These are phyloP conservation scores for Calonectria multiphialidica DNA, from an alignment of 2,329 filamentous ascomycete species.

Conservation along the genomic window DNA sequence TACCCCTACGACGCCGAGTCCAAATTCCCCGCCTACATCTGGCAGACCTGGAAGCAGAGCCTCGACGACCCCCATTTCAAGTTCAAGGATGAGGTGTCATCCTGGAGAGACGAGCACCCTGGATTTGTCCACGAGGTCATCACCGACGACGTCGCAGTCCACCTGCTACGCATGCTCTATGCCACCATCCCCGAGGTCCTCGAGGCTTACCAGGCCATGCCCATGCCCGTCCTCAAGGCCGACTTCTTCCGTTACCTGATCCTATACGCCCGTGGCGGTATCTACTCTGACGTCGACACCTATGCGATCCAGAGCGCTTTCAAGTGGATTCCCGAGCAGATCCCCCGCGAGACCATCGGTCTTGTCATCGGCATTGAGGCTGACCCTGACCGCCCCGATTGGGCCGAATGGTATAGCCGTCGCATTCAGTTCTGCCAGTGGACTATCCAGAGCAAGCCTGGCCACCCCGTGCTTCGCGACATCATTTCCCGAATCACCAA, in stretches of 20 bases:
- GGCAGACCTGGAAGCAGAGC: constrained; percentile 97
- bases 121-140: constrained; percentile 97
- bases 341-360: constrained; percentile 83
- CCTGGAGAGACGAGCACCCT: constrained; percentile 89
- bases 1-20: constrained; percentile 91
- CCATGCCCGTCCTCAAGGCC: constrained; percentile 80
- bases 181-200: constrained; percentile 83
- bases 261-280: constrained; percentile 69
- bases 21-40: constrained; percentile 97
- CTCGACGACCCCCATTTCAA: constrained; percentile 82
- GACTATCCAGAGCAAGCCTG: constrained; percentile 97
- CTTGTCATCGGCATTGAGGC: constrained; percentile 96
- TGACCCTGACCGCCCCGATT: constrained; percentile 92
- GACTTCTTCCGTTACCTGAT: constrained; percentile 85
- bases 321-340: constrained; percentile 86
- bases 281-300: constrained; percentile 95
- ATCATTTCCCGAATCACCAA: constrained; percentile 89
- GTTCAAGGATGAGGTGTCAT: constrained; percentile 87
- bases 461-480: constrained; percentile 91
- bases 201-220: constrained; percentile 80
- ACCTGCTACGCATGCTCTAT: constrained; percentile 88
- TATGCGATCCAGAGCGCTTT: constrained; percentile 83
- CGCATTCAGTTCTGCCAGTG: constrained; percentile 99
- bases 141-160: constrained; percentile 86
- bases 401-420: constrained; percentile 95